These are phyloP conservation scores for Monosporascus sp. DNA, from an alignment of 2,329 filamentous ascomycete genomes.

Conservation along the genomic window DNA sequence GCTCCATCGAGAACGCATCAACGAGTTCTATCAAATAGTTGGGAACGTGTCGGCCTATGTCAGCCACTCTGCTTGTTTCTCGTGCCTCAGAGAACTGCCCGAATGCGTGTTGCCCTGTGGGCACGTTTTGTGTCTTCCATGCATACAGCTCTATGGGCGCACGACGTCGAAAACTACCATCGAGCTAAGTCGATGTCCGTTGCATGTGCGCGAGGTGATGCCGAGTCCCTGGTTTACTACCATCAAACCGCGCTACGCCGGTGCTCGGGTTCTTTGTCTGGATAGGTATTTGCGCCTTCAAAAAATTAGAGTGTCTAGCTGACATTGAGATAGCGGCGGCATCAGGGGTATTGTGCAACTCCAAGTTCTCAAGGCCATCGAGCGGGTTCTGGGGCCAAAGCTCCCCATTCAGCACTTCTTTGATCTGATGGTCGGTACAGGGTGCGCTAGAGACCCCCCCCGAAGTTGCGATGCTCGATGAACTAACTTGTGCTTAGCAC, in stretches of 20 bases:
- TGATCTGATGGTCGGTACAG: slow-evolving; percentile 26
- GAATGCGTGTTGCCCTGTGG: slow-evolving; percentile 27
- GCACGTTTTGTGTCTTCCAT: slow-evolving; percentile 25
- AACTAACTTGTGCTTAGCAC: slow-evolving; percentile 13
- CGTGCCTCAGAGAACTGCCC: slow-evolving; percentile 26
- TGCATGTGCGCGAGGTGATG: slow-evolving; percentile 26
- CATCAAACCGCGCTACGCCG: slow-evolving; percentile 25
- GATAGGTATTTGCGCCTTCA: slow-evolving; percentile 18
- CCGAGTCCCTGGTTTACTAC: slow-evolving; percentile 23
- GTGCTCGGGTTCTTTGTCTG: slow-evolving; percentile 22
- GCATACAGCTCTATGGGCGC: slow-evolving; percentile 24
- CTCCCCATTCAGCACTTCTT: slow-evolving; percentile 28
- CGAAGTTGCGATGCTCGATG: background rate
- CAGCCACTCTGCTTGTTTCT: slow-evolving; percentile 27
- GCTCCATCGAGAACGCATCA: slow-evolving; percentile 25
- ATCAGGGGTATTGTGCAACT: slow-evolving; percentile 24
- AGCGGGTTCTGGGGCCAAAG: slow-evolving; percentile 24
- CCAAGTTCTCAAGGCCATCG: slow-evolving; percentile 23
- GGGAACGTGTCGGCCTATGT: slow-evolving; percentile 21
- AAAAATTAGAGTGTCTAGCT: background rate
- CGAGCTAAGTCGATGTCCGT: slow-evolving; percentile 25
- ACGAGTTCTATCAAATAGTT: slow-evolving; percentile 25
- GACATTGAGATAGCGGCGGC: slow-evolving; percentile 16
- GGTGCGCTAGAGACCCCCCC: slow-evolving; percentile 12
- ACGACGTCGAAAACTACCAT: slow-evolving; percentile 27